Percentiles rank a stretch among this genome's conserved stretches.
These are phyloP conservation scores for Ustilaginoidea virens DNA, from an alignment of 2,329 filamentous ascomycete genomes.

Conservation along the genomic window DNA sequence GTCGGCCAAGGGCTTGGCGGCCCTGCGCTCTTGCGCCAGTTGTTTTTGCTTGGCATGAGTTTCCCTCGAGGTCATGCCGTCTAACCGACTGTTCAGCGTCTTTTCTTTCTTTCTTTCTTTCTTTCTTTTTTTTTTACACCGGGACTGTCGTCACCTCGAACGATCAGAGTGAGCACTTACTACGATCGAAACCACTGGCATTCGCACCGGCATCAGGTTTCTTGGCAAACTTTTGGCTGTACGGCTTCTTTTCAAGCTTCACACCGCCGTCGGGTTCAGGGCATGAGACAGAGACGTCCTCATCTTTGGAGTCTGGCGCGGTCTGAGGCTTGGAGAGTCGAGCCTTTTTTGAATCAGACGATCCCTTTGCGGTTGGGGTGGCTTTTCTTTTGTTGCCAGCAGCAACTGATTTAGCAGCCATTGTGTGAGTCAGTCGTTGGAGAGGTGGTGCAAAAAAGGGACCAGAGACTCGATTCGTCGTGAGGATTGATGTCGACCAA, in stretches of 20 bases:
- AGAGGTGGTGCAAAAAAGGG: not conserved
- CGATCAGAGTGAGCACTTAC: slow-evolving; percentile 15
- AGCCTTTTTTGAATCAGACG: slow-evolving; percentile 33
- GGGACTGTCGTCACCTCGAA: not conserved
- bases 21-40: slow-evolving; percentile 74
- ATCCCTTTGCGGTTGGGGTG: slow-evolving; percentile 26
- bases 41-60: slow-evolving; percentile 88
- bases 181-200: slow-evolving; percentile 26
- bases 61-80: slow-evolving; percentile 50
- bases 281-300: slow-evolving; percentile 19
- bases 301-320: slow-evolving; percentile 17
- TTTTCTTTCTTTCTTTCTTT: not conserved
- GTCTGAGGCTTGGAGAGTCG: slow-evolving; percentile 23
- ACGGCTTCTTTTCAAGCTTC: slow-evolving; percentile 21
- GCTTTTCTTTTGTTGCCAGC: slow-evolving; percentile 43
- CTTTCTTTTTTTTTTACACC: too few relatives aligned
- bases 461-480: not conserved
- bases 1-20: slow-evolving; percentile 84
- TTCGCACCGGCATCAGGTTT: slow-evolving; percentile 15
- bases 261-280: slow-evolving; percentile 33
- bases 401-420: slow-evolving; percentile 32
- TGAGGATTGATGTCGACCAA: not conserved
- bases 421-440: slow-evolving; percentile 10
- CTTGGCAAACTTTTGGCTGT: slow-evolving; percentile 19
- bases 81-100: slow-evolving; percentile 1